phyloP scores from a whole-genome alignment of 805 yeast genomes.

The Metschnikowia arizonensis region DNA sequence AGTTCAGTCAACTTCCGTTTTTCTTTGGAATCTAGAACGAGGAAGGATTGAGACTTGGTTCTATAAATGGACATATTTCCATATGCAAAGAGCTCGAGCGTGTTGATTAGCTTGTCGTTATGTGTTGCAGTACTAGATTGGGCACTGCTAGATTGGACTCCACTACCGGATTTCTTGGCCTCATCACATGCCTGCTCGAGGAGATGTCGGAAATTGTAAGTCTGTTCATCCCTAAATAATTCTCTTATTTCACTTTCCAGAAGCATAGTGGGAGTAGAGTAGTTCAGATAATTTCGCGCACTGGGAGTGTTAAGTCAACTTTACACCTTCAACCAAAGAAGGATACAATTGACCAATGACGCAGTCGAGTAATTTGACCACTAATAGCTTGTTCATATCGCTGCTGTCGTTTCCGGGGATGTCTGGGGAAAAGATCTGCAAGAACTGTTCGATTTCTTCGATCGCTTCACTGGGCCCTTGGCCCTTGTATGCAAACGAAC shows the following conservation, averaged over 20 bases:
- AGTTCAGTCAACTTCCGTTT: conserved; percentile 26
- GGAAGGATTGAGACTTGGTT: conserved; percentile 16
- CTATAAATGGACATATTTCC: conserved; percentile 29
- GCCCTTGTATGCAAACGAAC: conserved; percentile 8
- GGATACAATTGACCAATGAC: conserved; percentile 23
- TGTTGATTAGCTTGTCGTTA: conserved; percentile 16
- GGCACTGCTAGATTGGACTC: no score
- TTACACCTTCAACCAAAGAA: conserved; percentile 14
- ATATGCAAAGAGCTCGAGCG: conserved; percentile 37
- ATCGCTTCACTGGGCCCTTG: conserved; percentile 20
- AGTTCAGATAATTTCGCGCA: neutral
- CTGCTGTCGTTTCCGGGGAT: conserved; percentile 5
- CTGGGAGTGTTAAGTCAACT: neutral
- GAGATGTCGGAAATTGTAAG: conserved; percentile 9
- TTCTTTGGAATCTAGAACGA: conserved; percentile 15
- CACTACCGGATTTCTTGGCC: no score
- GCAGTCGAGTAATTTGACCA: conserved; percentile 22
- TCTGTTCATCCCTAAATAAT: neutral
- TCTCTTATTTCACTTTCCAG: neutral
- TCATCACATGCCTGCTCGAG: conserved; percentile 1
- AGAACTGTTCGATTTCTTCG: conserved; percentile 14
- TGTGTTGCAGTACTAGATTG: neutral
- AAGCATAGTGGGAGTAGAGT: neutral
- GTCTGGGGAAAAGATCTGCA: conserved; percentile 16
- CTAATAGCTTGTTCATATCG: conserved; percentile 21